Conservation (phyloP, 1,284 basidiomycete genomes). For the Ceratobasidium sp. region DNA sequence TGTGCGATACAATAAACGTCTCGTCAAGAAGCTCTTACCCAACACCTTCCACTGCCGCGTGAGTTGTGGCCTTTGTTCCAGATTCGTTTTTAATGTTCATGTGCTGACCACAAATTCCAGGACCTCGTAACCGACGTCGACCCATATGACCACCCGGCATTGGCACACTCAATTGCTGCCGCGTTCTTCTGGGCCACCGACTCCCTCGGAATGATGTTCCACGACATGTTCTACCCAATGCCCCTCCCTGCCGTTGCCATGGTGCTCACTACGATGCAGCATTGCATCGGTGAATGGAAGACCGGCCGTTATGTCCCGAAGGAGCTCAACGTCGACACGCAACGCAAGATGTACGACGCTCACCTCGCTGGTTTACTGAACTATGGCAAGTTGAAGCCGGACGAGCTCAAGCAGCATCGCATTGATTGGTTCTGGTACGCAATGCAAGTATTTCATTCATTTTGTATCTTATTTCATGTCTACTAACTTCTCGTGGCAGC, state of each 20-base stretch:
- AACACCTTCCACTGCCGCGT: slow-evolving; percentile 1
- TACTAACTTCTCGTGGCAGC: too few relatives aligned
- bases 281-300: slow-evolving; percentile 22
- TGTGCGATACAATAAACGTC: not conserved
- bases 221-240: slow-evolving; percentile 9
- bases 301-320: too few relatives aligned
- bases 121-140: not conserved
- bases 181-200: slow-evolving; percentile 9
- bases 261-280: slow-evolving; percentile 26
- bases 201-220: slow-evolving; percentile 8
- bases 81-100: not conserved
- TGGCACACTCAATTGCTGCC: not conserved
- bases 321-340: too few relatives aligned
- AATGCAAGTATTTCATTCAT: too few relatives aligned
- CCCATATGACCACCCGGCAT: not conserved
- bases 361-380: too few relatives aligned
- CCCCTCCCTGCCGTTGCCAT: slow-evolving; percentile 26
- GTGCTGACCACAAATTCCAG: not conserved
- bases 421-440: too few relatives aligned
- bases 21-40: not conserved
- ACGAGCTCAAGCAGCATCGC: too few relatives aligned
- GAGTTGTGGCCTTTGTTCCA: not conserved
- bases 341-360: too few relatives aligned
- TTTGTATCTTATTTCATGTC: too few relatives aligned
- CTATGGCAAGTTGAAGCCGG: too few relatives aligned